phyloP scores from a whole-genome alignment of 164 flowering plant species.

The Tetracentron sinense region DNA sequence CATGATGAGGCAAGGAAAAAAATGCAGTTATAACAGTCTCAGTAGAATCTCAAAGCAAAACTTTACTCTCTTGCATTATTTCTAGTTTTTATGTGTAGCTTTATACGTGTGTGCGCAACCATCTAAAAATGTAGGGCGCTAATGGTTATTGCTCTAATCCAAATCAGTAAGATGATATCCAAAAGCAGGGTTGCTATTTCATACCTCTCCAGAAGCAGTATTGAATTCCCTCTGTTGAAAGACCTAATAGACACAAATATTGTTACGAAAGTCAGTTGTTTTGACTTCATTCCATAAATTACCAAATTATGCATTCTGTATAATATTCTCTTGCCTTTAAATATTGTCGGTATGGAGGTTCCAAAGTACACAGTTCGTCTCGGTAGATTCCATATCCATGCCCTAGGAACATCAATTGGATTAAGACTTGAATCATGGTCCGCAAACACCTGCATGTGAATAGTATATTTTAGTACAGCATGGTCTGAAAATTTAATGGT shows the following conservation, averaged over 20 bases:
- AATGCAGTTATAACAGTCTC: not conserved
- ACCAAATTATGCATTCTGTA: not conserved
- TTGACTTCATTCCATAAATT: not conserved
- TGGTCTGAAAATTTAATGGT: not conserved
- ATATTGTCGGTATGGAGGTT: constrained; percentile 77
- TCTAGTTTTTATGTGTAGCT: not conserved
- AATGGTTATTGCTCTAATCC: constrained; percentile 1
- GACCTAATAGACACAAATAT: constrained; percentile 23
- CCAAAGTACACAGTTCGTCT: constrained; percentile 89
- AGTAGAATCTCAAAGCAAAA: not conserved
- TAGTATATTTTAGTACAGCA: constrained; percentile 4
- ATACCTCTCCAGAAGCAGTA: constrained; percentile 64
- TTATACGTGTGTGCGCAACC: too few species aligned
- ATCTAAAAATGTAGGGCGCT: too few species aligned
- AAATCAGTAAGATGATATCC: not conserved
- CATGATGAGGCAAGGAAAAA: not conserved
- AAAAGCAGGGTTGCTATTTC: constrained; percentile 1
- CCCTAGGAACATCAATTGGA: constrained; percentile 82
- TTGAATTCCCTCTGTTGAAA: constrained; percentile 37
- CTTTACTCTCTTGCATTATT: not conserved
- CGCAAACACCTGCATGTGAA: constrained; percentile 72
- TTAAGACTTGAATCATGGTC: constrained; percentile 82
- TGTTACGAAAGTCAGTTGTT: constrained; percentile 8
- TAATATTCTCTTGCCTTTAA: constrained; percentile 56
- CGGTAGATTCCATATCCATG: constrained; percentile 72